A percentile compares a stretch with the other conserved stretches of the same genome.
Evolutionary conservation across 140 eudicot genomes (phyloP).

Genomic region (Stevia rebaudiana): DNA sequence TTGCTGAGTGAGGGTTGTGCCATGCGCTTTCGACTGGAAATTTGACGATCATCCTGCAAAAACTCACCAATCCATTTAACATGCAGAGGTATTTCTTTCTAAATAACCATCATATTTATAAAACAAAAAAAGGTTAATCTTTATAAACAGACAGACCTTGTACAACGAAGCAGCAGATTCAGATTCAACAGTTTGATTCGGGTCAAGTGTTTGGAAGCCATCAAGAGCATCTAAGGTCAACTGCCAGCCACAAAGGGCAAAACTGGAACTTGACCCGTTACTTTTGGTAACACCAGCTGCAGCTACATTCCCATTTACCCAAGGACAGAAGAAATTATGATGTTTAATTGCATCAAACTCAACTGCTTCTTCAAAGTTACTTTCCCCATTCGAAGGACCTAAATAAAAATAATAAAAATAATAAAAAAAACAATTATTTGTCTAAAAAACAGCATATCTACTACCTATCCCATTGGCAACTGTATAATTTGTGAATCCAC

Average conservation of each 20-base stretch:
- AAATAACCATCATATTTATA: too few species aligned
- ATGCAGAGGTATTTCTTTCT: background rate
- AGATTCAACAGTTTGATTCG: slow-evolving; percentile 69
- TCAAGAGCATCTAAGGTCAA: slow-evolving; percentile 86
- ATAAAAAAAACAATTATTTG: too few species aligned
- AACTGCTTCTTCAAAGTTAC: slow-evolving; percentile 70
- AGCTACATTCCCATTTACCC: slow-evolving; percentile 99
- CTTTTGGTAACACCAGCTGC: slow-evolving; percentile 73
- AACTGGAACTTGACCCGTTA: slow-evolving; percentile 51
- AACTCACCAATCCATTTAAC: background rate
- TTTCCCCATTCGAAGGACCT: slow-evolving; percentile 87
- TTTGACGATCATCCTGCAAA: slow-evolving; percentile 70
- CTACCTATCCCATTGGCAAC: slow-evolving; percentile 54
- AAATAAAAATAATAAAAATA: background rate
- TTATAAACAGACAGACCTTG: slow-evolving; percentile 50
- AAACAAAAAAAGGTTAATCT: too few species aligned
- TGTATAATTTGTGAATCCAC: slow-evolving; percentile 46
- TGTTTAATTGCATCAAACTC: slow-evolving; percentile 95
- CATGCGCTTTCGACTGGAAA: slow-evolving; percentile 43
- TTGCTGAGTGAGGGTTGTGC: slow-evolving; percentile 51
- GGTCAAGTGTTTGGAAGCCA: slow-evolving; percentile 67
- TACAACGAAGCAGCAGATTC: slow-evolving; percentile 91
- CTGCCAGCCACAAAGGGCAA: slow-evolving; percentile 98
- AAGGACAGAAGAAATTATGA: slow-evolving; percentile 86
- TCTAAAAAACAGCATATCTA: too few species aligned